Evolutionary conservation across 192 early-diverging fungal genomes (phyloP), one percentile per base, ranked within the genome.

Genomic region (Anaeromyces robustus): DNA sequence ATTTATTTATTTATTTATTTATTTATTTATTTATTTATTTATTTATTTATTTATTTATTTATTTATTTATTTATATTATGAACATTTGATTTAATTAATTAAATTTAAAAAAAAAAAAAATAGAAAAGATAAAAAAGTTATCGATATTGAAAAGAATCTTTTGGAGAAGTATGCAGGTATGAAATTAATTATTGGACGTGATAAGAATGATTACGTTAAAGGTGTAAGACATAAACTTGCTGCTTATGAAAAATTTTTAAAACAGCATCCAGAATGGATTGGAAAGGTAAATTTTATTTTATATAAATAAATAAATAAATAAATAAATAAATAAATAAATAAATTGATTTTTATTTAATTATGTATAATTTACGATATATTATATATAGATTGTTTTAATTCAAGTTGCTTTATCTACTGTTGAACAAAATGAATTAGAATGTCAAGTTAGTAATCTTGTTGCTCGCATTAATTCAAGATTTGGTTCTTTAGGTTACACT

Each of bases 311-410:
- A 77, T 29, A 78, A 26, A 77, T n/a, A 6, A 83, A 29, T 16
- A 85, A 31, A 11, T 83, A 26, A 86, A 80, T 32, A 52, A 31
- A 31, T 4, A 34, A 34, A 34, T 34, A 34, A 34, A 34, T 7
- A 34, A 29, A 43, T 16, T 52, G 77, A 17, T 26, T n/a, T n/a
- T n/a, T n/a, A n/a, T n/a, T n/a, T n/a, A n/a, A n/a, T n/a, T n/a
- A n/a, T n/a, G n/a, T n/a, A n/a, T n/a, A n/a, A n/a, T n/a, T n/a
- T n/a, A n/a, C n/a, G n/a, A n/a, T n/a, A n/a, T n/a, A n/a, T n/a
- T n/a, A n/a, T n/a, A n/a, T n/a, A n/a, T 84, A 91, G 89, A 94
- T 96, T 2, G 95, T 97, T 19, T 84, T 98, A 80, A 97, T 97
- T 79, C 97, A 98, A 86, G 95, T 98, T 18, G 95, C 95, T 3